phyloP scores from a whole-genome alignment of 208 protist genomes.

The Leishmania aethiopica region DNA sequence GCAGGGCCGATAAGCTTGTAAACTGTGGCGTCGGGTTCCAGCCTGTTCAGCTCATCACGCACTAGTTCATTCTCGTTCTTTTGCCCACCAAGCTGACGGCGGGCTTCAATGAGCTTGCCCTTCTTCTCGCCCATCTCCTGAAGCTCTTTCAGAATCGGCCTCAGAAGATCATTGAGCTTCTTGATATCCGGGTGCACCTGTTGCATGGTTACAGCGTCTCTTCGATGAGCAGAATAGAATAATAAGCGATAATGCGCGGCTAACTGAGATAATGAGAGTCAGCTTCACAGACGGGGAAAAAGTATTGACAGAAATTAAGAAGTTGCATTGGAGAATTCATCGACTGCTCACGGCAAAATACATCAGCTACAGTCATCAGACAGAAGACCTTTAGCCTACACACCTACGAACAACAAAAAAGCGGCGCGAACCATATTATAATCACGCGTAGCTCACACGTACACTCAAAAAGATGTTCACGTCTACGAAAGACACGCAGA shows the following conservation, averaged over 20 bases:
- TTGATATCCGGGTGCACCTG: slow-evolving; percentile 85
- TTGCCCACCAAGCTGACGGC: slow-evolving; percentile 91
- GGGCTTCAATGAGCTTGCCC: slow-evolving; percentile 80
- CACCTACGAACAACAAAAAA: neutral
- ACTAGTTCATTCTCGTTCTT: slow-evolving; percentile 96
- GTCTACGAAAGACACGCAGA: neutral
- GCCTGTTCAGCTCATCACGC: slow-evolving; percentile 89
- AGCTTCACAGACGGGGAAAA: neutral
- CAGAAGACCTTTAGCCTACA: neutral
- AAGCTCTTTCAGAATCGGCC: slow-evolving; percentile 74
- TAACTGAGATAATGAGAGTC: neutral
- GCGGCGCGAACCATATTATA: neutral
- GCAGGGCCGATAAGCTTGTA: slow-evolving; percentile 96
- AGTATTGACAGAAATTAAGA: neutral
- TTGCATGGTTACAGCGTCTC: slow-evolving; percentile 43
- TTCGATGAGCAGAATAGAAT: neutral
- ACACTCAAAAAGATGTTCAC: neutral
- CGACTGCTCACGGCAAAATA: neutral
- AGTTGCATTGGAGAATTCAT: neutral
- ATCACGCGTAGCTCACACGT: neutral
- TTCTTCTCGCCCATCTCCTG: slow-evolving; percentile 89
- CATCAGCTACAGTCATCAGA: neutral
- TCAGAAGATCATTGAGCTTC: slow-evolving; percentile 75
- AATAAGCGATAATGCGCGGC: neutral
- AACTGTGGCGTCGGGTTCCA: slow-evolving; percentile 90